These are phyloP conservation scores for Alternaria solani DNA, from an alignment of 2,329 filamentous ascomycete species.

Conservation along the genomic window DNA sequence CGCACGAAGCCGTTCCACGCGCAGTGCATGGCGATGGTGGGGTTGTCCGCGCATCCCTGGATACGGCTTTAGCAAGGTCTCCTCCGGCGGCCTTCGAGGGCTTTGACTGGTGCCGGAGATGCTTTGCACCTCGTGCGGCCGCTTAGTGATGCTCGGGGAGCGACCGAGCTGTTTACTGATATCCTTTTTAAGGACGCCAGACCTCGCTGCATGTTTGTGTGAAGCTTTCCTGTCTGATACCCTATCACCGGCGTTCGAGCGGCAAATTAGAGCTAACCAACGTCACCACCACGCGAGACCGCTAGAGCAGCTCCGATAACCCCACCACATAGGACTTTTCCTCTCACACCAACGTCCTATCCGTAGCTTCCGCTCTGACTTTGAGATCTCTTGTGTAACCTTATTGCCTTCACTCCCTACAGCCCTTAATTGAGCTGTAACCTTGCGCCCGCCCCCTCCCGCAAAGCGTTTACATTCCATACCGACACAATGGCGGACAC, in stretches of 20 bases:
- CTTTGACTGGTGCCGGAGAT: constrained; percentile 42
- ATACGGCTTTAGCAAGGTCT: constrained; percentile 40
- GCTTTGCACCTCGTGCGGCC: constrained; percentile 39
- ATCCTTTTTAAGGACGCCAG: constrained; percentile 28
- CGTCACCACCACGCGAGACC: constrained; percentile 43
- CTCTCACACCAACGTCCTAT: constrained; percentile 35
- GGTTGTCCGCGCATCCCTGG: constrained; percentile 33
- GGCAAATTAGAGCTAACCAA: constrained; percentile 30
- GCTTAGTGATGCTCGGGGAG: constrained; percentile 48
- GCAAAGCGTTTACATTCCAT: constrained; percentile 28
- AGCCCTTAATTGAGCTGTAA: constrained; percentile 34
- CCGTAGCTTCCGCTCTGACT: constrained; percentile 37
- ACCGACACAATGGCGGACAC: constrained; percentile 56
- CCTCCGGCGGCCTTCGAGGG: constrained; percentile 34
- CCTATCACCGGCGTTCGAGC: constrained; percentile 32
- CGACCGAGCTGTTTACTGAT: constrained; percentile 33
- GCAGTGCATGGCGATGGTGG: constrained; percentile 31
- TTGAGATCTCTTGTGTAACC: constrained; percentile 18
- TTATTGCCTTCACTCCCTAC: constrained; percentile 16
- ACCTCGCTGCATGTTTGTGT: constrained; percentile 23
- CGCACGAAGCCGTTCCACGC: constrained; percentile 9
- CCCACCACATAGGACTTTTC: constrained; percentile 49
- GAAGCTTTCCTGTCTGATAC: constrained; percentile 28
- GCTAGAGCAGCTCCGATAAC: constrained; percentile 39
- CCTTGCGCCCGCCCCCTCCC: constrained; percentile 30